phyloP scores from a whole-genome alignment of 2,329 filamentous ascomycete genomes.

The Aaosphaeria pasadenensis region DNA sequence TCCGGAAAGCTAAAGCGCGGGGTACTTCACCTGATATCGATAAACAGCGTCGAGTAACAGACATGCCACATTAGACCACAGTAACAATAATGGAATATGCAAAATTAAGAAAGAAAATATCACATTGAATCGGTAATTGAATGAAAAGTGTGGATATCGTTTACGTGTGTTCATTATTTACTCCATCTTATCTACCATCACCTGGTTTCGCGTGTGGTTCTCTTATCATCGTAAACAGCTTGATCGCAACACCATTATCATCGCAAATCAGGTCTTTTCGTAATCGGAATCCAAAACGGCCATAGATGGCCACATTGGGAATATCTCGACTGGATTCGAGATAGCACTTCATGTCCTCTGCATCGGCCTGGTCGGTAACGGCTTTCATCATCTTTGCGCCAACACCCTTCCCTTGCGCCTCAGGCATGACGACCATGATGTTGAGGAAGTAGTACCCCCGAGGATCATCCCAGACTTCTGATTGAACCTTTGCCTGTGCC shows the following conservation, averaged over 20 bases:
- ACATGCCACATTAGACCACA: too few relatives aligned
- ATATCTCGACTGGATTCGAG: slow-evolving; percentile 66
- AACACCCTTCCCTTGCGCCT: slow-evolving; percentile 64
- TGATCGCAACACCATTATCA: slow-evolving; percentile 56
- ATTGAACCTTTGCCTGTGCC: slow-evolving; percentile 60
- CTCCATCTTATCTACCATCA: too few relatives aligned
- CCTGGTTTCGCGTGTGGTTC: slow-evolving; percentile 20
- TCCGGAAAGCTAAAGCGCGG: too few relatives aligned
- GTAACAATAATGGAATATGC: too few relatives aligned
- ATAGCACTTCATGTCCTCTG: slow-evolving; percentile 64
- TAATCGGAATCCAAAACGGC: slow-evolving; percentile 65
- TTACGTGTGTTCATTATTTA: too few relatives aligned
- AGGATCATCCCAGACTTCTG: slow-evolving; percentile 61
- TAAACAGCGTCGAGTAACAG: too few relatives aligned
- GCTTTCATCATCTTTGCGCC: slow-evolving; percentile 62
- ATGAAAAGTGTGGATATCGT: too few relatives aligned
- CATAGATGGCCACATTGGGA: slow-evolving; percentile 70
- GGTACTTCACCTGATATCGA: too few relatives aligned
- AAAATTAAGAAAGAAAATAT: too few relatives aligned
- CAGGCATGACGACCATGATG: slow-evolving; percentile 66
- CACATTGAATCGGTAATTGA: too few relatives aligned
- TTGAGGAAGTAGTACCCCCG: slow-evolving; percentile 75
- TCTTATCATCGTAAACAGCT: slow-evolving; percentile 46
- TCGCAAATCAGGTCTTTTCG: slow-evolving; percentile 65
- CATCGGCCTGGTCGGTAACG: slow-evolving; percentile 62